A percentile compares a stretch with the other conserved stretches of the same genome.
Conservation (phyloP, 352 stramenopile genomes). For the Plasmopara muralis region DNA sequence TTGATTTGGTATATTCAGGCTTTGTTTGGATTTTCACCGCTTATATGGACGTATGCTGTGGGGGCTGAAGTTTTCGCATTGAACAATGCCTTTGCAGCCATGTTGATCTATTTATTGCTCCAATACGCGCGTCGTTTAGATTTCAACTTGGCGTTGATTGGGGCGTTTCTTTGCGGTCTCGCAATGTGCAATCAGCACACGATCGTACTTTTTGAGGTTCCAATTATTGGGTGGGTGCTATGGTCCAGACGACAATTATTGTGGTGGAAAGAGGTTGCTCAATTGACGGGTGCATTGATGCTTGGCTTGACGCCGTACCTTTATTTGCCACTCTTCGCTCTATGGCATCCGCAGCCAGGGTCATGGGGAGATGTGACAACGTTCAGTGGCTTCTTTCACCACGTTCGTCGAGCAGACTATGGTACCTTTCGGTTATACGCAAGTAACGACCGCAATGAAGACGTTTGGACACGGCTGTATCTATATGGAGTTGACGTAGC, state of each 20-base stretch:
- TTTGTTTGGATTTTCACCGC: conserved; percentile 88
- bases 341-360: conserved; percentile 66
- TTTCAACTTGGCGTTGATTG: conserved; percentile 28
- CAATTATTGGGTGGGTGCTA: conserved; percentile 78
- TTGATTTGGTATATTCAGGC: conserved; percentile 20
- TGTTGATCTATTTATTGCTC: conserved; percentile 67
- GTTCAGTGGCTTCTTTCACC: conserved; percentile 83
- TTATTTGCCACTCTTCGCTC: conserved; percentile 78
- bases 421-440: conserved; percentile 91
- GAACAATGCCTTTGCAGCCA: conserved; percentile 90
- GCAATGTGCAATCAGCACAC: conserved; percentile 96
- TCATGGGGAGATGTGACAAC: conserved; percentile 91
- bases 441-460: conserved; percentile 55
- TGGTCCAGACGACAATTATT: conserved; percentile 33
- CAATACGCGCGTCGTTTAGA: conserved; percentile 30
- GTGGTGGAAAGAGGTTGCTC: conserved; percentile 30
- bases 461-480: conserved; percentile 53
- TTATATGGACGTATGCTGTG: conserved; percentile 93
- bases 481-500: conserved; percentile 74
- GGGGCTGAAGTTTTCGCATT: conserved; percentile 94
- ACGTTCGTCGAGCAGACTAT: conserved; percentile 90
- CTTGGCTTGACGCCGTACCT: conserved; percentile 81
- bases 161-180: conserved; percentile 87
- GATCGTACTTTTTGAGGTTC: conserved; percentile 88
- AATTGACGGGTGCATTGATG: conserved; percentile 51